These are phyloP conservation scores for Phytophthora quininea DNA, from an alignment of 352 stramenopile species.

Conservation along the genomic window DNA sequence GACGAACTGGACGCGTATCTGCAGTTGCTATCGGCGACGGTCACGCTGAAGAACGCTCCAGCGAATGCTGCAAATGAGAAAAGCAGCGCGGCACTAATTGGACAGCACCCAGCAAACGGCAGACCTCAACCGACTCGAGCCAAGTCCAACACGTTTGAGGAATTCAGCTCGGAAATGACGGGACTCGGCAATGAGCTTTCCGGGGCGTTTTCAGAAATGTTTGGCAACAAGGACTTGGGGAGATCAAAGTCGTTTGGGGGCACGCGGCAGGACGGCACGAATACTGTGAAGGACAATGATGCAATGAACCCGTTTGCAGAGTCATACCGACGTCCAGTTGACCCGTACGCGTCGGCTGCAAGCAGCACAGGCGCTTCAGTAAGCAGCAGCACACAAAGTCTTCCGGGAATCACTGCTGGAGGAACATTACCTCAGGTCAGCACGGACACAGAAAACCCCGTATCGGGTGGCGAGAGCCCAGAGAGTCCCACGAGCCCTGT, in stretches of 20 bases:
- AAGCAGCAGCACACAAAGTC: conserved; percentile 28
- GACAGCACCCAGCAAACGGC: conserved; percentile 3
- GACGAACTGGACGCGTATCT: conserved; percentile 75
- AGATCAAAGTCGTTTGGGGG: conserved; percentile 9
- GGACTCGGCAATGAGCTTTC: conserved; percentile 33
- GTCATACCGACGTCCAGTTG: conserved; percentile 50
- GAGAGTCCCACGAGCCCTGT: conserved; percentile 54
- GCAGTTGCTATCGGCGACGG: conserved; percentile 60
- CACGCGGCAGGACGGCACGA: conserved; percentile 4
- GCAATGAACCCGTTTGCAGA: conserved; percentile 70
- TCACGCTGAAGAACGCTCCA: conserved; percentile 63
- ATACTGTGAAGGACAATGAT: conserved; percentile 53
- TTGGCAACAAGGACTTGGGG: conserved; percentile 24
- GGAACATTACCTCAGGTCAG: conserved; percentile 4
- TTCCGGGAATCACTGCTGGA: conserved; percentile 16
- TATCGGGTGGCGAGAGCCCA: conserved; percentile 22
- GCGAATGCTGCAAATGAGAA: conserved; percentile 27
- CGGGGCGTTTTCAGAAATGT: conserved; percentile 38
- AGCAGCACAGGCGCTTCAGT: conserved; percentile 26
- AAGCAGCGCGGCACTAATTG: neutral
- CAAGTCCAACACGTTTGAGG: conserved; percentile 23
- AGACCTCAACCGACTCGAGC: conserved; percentile 2
- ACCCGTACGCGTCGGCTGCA: conserved; percentile 23
- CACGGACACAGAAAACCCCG: conserved; percentile 16
- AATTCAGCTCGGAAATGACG: conserved; percentile 40